Percentiles rank a stretch among this genome's conserved stretches.
These are phyloP conservation scores for Sordariomycetes sp. DNA, from an alignment of 2,329 filamentous ascomycete species.

Conservation along the genomic window DNA sequence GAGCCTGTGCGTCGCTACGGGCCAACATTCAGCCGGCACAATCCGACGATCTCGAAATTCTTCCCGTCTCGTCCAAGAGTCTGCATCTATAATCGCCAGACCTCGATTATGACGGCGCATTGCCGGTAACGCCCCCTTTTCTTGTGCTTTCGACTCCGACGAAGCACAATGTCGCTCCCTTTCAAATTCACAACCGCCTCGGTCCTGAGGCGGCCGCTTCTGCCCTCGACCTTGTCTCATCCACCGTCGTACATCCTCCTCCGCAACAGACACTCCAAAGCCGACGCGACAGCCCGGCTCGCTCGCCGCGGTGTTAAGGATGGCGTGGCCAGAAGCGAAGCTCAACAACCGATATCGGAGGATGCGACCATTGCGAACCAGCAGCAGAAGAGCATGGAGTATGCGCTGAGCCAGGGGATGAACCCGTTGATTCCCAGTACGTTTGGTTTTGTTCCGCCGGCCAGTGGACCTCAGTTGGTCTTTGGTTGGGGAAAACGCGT, in stretches of 20 bases:
- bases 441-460: not conserved
- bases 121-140: not conserved
- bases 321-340: too few relatives aligned
- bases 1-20: too few relatives aligned
- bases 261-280: not conserved
- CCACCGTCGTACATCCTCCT: not conserved
- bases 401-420: not conserved
- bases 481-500: not conserved
- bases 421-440: slow-evolving; percentile 4
- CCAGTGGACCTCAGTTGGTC: not conserved
- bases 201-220: too few relatives aligned
- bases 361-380: too few relatives aligned
- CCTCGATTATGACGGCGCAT: not conserved
- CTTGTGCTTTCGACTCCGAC: not conserved
- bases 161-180: not conserved
- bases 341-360: too few relatives aligned
- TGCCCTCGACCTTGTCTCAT: not conserved
- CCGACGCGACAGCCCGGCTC: too few relatives aligned
- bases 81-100: not conserved
- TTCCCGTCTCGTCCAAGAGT: not conserved
- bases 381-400: too few relatives aligned
- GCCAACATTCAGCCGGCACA: too few relatives aligned
- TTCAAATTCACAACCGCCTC: too few relatives aligned
- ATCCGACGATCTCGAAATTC: not conserved
- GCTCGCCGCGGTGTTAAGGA: too few relatives aligned